Percentiles rank a stretch among this genome's conserved stretches.
Conservation (phyloP, 2,329 filamentous ascomycete genomes). For the Colletotrichum sp. region DNA sequence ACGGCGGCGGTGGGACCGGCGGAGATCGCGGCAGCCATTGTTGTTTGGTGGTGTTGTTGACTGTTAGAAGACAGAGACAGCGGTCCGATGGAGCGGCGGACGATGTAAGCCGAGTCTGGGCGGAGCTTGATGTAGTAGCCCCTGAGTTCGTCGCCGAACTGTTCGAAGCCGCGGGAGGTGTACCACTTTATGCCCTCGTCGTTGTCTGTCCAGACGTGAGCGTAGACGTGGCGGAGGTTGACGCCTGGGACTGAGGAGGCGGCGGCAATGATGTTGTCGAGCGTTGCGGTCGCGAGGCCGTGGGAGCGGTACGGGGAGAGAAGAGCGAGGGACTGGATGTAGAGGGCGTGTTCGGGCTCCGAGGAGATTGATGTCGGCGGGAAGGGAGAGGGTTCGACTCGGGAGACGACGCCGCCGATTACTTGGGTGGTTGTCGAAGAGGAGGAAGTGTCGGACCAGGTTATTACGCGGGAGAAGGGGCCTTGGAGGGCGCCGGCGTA, state of each 20-base stretch:
- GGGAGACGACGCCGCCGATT: conserved; percentile 67
- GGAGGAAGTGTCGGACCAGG: conserved; percentile 53
- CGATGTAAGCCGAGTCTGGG: conserved; percentile 66
- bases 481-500: conserved; percentile 59
- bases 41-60: not conserved
- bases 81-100: conserved; percentile 49
- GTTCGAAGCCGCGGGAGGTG: conserved; percentile 58
- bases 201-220: conserved; percentile 74
- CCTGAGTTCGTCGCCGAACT: conserved; percentile 50
- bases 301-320: conserved; percentile 67
- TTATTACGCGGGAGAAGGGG: conserved; percentile 65
- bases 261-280: conserved; percentile 56
- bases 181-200: conserved; percentile 70
- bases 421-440: conserved; percentile 38
- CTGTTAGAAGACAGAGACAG: not conserved
- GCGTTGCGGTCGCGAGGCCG: conserved; percentile 62
- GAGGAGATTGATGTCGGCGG: conserved; percentile 28
- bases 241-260: conserved; percentile 39
- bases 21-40: conserved; percentile 3
- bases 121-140: conserved; percentile 69
- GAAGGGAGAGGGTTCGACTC: conserved; percentile 56
- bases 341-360: conserved; percentile 53
- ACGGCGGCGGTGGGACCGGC: conserved; percentile 33
- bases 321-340: conserved; percentile 69
- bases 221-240: conserved; percentile 55